Percentiles rank a stretch among this genome's conserved stretches.
phyloP scores from a whole-genome alignment of 257 asterid genomes.

The Echium plantagineum region DNA sequence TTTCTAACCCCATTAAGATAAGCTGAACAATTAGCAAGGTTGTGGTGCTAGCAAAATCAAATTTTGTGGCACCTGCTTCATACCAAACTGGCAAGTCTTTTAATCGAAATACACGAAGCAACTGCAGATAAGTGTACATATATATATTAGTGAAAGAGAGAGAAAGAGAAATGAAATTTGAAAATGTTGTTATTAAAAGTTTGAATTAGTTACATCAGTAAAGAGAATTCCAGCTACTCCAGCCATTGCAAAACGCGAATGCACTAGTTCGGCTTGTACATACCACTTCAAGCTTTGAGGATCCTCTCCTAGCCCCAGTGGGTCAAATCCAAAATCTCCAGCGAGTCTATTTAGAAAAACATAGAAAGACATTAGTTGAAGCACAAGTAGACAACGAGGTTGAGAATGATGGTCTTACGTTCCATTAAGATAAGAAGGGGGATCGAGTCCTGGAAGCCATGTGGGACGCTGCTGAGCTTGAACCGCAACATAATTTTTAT shows the following conservation, averaged over 20 bases:
- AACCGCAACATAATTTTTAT: conserved; percentile 19
- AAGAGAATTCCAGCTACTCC: conserved; percentile 83
- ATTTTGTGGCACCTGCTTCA: conserved; percentile 85
- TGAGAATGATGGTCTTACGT: too few species aligned
- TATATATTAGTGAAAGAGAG: neutral
- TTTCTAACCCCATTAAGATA: conserved; percentile 72
- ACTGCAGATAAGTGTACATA: conserved; percentile 23
- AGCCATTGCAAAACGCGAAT: conserved; percentile 92
- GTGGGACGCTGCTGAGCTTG: conserved; percentile 69
- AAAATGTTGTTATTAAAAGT: too few species aligned
- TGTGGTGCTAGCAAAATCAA: conserved; percentile 56
- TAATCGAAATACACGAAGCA: conserved; percentile 64
- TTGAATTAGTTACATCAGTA: neutral
- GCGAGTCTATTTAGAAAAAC: conserved; percentile 41
- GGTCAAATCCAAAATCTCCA: conserved; percentile 90
- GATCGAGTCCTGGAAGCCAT: conserved; percentile 92
- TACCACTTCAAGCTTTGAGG: conserved; percentile 17
- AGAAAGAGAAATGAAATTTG: too few species aligned
- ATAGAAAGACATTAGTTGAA: neutral
- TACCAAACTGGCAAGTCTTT: conserved; percentile 78
- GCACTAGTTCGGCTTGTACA: conserved; percentile 32
- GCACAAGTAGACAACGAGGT: too few species aligned
- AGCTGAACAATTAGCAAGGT: conserved; percentile 64
- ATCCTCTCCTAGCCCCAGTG: conserved; percentile 88
- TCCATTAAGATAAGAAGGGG: conserved; percentile 86